Conservation (phyloP, 345 rosid genomes). For the Cardamine chenopodiifolia region DNA sequence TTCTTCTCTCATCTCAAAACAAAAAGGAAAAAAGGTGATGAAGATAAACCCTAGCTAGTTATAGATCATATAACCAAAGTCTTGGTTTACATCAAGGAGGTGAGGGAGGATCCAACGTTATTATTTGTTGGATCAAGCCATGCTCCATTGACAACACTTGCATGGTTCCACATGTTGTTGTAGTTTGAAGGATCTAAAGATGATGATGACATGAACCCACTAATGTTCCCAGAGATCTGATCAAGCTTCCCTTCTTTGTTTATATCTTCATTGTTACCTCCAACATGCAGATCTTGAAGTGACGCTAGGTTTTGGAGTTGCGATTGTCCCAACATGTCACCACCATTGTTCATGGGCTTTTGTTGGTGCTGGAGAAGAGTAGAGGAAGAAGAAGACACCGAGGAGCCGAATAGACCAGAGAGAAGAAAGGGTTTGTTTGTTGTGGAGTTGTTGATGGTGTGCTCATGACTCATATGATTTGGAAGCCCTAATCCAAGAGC, state of each 20-base stretch:
- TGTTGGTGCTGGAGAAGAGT: slow-evolving; percentile 52
- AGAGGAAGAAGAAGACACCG: slow-evolving; percentile 57
- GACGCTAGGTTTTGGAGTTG: slow-evolving; percentile 49
- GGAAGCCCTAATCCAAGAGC: slow-evolving; percentile 72
- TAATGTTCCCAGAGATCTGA: slow-evolving; percentile 35
- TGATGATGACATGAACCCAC: slow-evolving; percentile 42
- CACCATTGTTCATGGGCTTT: slow-evolving; percentile 47
- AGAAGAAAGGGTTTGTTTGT: slow-evolving; percentile 48
- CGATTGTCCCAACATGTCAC: slow-evolving; percentile 46
- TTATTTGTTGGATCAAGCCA: slow-evolving; percentile 77
- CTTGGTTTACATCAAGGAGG: slow-evolving; percentile 67
- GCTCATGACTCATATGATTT: slow-evolving; percentile 36
- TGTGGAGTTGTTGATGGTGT: slow-evolving; percentile 44
- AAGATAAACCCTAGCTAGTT: slow-evolving; percentile 45
- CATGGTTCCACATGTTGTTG: slow-evolving; percentile 40
- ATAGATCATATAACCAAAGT: slow-evolving; percentile 48
- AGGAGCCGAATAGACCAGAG: slow-evolving; percentile 54
- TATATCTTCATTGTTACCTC: slow-evolving; percentile 38
- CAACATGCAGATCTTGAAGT: slow-evolving; percentile 57
- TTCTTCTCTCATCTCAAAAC: slow-evolving; percentile 58
- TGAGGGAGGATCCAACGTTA: slow-evolving; percentile 67
- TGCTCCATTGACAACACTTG: slow-evolving; percentile 47
- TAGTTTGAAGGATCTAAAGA: slow-evolving; percentile 58
- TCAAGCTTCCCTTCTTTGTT: slow-evolving; percentile 54
- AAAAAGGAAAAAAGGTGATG: slow-evolving; percentile 19